phyloP scores from a whole-genome alignment of 441 rosid genomes.

The Pelargonium citronellum region DNA sequence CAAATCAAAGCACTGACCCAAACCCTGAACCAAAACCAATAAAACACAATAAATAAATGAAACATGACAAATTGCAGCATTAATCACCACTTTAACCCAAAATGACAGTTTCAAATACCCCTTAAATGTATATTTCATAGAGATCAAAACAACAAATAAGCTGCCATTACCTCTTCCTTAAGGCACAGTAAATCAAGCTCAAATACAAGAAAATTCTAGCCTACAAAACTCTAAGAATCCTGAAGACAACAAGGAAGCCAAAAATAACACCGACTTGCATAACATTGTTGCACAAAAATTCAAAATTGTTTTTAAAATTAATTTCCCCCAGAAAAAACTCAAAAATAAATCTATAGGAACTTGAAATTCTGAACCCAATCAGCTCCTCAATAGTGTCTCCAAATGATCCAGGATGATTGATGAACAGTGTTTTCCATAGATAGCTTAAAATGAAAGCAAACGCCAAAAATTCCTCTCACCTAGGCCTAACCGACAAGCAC shows the following conservation, averaged over 20 bases:
- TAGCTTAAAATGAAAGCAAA: constrained; percentile 1
- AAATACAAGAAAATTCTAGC: background rate
- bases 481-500: background rate
- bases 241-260: background rate
- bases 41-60: background rate
- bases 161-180: background rate
- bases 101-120: background rate
- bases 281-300: background rate
- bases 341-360: background rate
- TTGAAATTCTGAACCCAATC: background rate
- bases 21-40: background rate
- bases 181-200: too few species aligned
- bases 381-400: background rate
- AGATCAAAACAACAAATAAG: background rate
- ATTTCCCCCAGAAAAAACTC: background rate
- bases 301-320: background rate
- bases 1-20: constrained; percentile 14
- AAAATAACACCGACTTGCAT: background rate
- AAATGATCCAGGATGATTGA: background rate
- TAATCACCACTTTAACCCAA: background rate
- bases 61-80: background rate
- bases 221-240: background rate
- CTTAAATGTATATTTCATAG: background rate
- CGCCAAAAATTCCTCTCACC: constrained; percentile 10
- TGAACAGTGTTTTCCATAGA: background rate